These are phyloP conservation scores for Geotrichum phurueaensis DNA, from an alignment of 1,139 yeast species.

Conservation along the genomic window DNA sequence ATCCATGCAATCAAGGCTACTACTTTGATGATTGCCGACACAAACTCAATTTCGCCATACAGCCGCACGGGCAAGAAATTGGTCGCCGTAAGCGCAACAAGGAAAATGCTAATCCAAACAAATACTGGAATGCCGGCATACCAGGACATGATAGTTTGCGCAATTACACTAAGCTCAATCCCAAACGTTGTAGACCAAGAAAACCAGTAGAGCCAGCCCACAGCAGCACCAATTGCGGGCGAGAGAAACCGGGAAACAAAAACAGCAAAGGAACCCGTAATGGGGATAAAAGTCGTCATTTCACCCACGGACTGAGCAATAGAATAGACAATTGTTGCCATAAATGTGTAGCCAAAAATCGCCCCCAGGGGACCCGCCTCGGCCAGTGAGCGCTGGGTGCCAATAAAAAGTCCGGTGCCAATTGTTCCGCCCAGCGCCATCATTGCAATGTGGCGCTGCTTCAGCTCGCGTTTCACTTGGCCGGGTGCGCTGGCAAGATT, in stretches of 20 bases:
- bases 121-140: constrained; percentile 47
- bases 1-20: constrained; percentile 56
- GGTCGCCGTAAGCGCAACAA: constrained; percentile 28
- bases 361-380: constrained; percentile 68
- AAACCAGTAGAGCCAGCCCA: constrained; percentile 58
- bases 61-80: constrained; percentile 36
- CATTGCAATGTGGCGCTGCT: constrained; percentile 44
- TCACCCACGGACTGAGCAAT: constrained; percentile 59
- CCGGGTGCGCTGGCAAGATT: background rate
- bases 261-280: constrained; percentile 57
- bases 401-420: constrained; percentile 52
- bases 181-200: constrained; percentile 61
- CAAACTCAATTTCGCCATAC: constrained; percentile 35
- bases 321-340: constrained; percentile 48
- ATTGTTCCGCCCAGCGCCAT: constrained; percentile 50
- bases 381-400: constrained; percentile 56
- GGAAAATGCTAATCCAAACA: constrained; percentile 28
- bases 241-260: constrained; percentile 56
- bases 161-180: constrained; percentile 55
- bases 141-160: constrained; percentile 57
- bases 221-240: constrained; percentile 58
- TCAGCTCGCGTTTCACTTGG: constrained; percentile 36
- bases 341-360: constrained; percentile 48
- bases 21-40: constrained; percentile 42
- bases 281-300: constrained; percentile 56